Evolutionary conservation across 305 asterid genomes (phyloP).

Genomic region (Fraxinus baroniana): DNA sequence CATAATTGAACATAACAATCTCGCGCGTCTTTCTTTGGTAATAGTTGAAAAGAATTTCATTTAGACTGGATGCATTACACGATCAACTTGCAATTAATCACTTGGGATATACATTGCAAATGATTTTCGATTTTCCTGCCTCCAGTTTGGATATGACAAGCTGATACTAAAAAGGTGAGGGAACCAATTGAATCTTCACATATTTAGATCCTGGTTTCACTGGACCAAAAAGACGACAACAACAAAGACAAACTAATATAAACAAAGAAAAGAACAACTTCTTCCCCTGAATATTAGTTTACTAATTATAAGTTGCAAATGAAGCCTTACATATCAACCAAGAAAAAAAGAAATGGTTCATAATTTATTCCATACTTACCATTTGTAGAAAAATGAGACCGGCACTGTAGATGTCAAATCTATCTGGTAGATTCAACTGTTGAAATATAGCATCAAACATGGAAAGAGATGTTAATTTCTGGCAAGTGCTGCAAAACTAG

Average conservation of each 20-base stretch:
- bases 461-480: slow-evolving; percentile 11
- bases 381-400: slow-evolving; percentile 88
- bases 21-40: background rate
- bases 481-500: background rate
- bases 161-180: background rate
- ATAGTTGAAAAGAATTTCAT: background rate
- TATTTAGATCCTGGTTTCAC: background rate
- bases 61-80: background rate
- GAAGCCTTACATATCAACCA: background rate
- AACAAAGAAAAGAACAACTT: background rate
- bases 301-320: background rate
- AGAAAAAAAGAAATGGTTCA: background rate
- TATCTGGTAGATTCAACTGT: slow-evolving; percentile 89
- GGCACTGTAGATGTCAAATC: slow-evolving; percentile 85
- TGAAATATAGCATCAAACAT: slow-evolving; percentile 20
- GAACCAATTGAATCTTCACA: background rate
- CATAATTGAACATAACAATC: background rate
- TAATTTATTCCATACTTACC: slow-evolving; percentile 42
- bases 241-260: background rate
- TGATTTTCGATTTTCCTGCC: background rate
- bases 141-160: background rate
- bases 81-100: background rate
- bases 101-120: background rate
- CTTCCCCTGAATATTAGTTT: background rate
- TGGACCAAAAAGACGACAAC: background rate